A percentile compares a stretch with the other conserved stretches of the same genome.
These are phyloP conservation scores for Neoboletus brunneissimus DNA, from an alignment of 768 basidiomycete species.

Conservation along the genomic window DNA sequence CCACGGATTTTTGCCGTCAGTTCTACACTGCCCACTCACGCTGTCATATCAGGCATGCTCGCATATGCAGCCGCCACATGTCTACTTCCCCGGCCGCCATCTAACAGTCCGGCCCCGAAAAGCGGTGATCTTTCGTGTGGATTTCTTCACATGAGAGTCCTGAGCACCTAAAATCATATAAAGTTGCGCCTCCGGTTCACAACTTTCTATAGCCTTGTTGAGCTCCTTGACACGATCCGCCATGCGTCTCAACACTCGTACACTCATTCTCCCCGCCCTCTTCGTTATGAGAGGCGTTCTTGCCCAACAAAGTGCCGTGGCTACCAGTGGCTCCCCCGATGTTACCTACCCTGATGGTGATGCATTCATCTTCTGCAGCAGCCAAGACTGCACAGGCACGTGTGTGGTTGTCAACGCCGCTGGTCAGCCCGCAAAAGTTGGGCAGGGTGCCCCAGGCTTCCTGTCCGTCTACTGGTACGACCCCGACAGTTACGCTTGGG, in stretches of 20 bases:
- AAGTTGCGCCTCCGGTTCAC: background rate
- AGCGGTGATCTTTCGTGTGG: background rate
- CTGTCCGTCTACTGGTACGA: background rate
- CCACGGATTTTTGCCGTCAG: background rate
- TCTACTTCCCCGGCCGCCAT: background rate
- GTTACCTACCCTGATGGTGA: background rate
- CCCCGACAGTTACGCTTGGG: background rate
- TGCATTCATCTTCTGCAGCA: background rate
- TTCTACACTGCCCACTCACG: background rate
- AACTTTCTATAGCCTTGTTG: background rate
- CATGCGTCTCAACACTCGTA: background rate
- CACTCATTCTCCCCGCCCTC: background rate
- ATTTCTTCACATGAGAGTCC: background rate
- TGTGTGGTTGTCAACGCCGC: background rate
- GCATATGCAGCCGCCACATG: background rate
- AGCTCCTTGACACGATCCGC: background rate
- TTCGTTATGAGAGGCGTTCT: background rate
- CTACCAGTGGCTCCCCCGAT: background rate
- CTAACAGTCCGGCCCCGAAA: background rate
- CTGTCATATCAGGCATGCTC: background rate
- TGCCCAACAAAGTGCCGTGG: background rate
- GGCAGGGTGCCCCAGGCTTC: background rate
- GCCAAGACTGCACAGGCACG: background rate
- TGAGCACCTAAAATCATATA: background rate
- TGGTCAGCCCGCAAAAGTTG: background rate